phyloP scores from a whole-genome alignment of 2,329 filamentous ascomycete genomes.

The Calycina marina region DNA sequence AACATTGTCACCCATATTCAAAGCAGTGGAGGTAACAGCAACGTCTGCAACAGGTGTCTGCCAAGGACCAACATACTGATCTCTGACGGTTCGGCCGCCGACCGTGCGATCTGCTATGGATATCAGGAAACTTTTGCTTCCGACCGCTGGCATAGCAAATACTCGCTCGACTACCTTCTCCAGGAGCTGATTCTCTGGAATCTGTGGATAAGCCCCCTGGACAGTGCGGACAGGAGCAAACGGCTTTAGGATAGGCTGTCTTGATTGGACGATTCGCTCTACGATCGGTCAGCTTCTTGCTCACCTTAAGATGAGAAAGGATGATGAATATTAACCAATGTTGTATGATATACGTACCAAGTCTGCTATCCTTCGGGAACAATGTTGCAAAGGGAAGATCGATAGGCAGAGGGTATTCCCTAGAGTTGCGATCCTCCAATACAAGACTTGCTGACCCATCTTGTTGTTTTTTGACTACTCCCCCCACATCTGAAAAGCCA shows the following conservation, averaged over 20 bases:
- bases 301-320: too few relatives aligned
- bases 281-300: too few relatives aligned
- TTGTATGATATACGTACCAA: too few relatives aligned
- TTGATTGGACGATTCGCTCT: constrained; percentile 56
- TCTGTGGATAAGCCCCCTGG: constrained; percentile 32
- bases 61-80: constrained; percentile 96
- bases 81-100: constrained; percentile 73
- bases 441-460: constrained; percentile 57
- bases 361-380: constrained; percentile 76
- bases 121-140: constrained; percentile 95
- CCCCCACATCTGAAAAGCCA: constrained; percentile 82
- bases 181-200: constrained; percentile 27
- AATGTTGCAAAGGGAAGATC: constrained; percentile 79
- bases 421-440: constrained; percentile 67
- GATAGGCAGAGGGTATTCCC: constrained; percentile 62
- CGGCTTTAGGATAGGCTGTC: constrained; percentile 48
- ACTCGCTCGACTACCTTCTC: constrained; percentile 64
- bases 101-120: constrained; percentile 91
- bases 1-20: constrained; percentile 49
- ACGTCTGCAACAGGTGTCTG: constrained; percentile 90
- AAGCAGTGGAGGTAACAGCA: constrained; percentile 75
- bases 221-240: constrained; percentile 60
- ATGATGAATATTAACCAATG: too few relatives aligned
- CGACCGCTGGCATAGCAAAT: constrained; percentile 73
- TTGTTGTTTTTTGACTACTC: constrained; percentile 47